phyloP scores from a whole-genome alignment of 805 yeast genomes.

The Komagataella pastoris region DNA sequence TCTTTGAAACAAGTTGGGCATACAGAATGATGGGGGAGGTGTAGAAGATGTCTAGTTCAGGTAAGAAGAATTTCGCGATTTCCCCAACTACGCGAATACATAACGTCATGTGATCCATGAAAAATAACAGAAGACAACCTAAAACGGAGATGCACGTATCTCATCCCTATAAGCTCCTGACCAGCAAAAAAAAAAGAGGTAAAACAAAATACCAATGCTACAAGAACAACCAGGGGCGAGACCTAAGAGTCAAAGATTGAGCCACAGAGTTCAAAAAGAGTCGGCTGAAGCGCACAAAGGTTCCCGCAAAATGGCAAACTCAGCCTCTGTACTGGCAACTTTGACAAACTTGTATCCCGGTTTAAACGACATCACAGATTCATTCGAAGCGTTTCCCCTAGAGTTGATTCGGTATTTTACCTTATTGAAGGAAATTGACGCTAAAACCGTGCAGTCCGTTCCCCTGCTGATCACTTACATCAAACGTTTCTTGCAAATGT shows the following conservation, averaged over 20 bases:
- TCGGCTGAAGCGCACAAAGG: not conserved
- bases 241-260: not conserved
- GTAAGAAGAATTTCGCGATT: not conserved
- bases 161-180: not conserved
- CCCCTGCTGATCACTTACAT: constrained; percentile 54
- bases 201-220: not conserved
- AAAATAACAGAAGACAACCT: not conserved
- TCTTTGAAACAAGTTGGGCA: not conserved
- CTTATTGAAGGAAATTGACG: constrained; percentile 82
- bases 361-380: constrained; percentile 82
- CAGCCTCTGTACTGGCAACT: constrained; percentile 1
- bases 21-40: not conserved
- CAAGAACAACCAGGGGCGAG: not conserved
- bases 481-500: constrained; percentile 27
- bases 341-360: constrained; percentile 55
- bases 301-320: not conserved
- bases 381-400: constrained; percentile 77
- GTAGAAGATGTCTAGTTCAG: not conserved
- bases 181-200: not conserved
- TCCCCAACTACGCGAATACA: not conserved
- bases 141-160: not conserved
- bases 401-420: constrained; percentile 81
- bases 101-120: not conserved
- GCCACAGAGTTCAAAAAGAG: not conserved
- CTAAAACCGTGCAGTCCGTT: constrained; percentile 69